Evolutionary conservation across 768 basidiomycete species (phyloP), one percentile per base, ranked within the genome.

Genomic region (Xerocomus spinulosus): DNA sequence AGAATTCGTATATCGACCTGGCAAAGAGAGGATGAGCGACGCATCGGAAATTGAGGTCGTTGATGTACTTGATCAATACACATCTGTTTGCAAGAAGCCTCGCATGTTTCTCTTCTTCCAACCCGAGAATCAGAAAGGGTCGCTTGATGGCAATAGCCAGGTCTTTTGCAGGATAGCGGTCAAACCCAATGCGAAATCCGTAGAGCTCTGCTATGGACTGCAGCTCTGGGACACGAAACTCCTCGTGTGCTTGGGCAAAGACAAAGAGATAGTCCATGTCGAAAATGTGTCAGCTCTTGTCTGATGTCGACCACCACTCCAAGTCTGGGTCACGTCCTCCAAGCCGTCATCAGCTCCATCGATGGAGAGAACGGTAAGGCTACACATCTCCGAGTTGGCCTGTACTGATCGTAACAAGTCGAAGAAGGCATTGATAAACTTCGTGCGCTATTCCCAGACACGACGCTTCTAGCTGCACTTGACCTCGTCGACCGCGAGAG

Each of bases 211-310:
- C 78, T 32, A 93, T 65, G 4, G 92, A 93, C 25, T 69, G 65
- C 0, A 96, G 77, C 62, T 93, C 91, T 28, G 92, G 92, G 12
- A 94, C 64, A 21, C 93, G 75, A 61, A 95, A 95, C 29, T 89
- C 84, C 29, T 78, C 73, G 62, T 95, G 90, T 5, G 75, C 77
- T 65, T 88, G 88, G 2, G 90, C 89, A 67, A 92, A 89, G 36
- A 85, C 75, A 44, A 94, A 68, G 46, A 92, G 75, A 54, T 80
- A 83, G 36, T 69, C 60, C n/a, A n/a, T n/a, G n/a, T n/a, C n/a
- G n/a, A n/a, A n/a, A n/a, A n/a, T n/a, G n/a, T n/a, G n/a, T n/a
- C n/a, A n/a, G n/a, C n/a, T n/a, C n/a, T n/a, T n/a, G n/a, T n/a
- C 38, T 56, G 39, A 64, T 64, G 60, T 52, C 58, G 21, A 49